These are phyloP conservation scores for Staphylotrichum longicolle DNA, from an alignment of 495 filamentous ascomycete species.

Conservation along the genomic window DNA sequence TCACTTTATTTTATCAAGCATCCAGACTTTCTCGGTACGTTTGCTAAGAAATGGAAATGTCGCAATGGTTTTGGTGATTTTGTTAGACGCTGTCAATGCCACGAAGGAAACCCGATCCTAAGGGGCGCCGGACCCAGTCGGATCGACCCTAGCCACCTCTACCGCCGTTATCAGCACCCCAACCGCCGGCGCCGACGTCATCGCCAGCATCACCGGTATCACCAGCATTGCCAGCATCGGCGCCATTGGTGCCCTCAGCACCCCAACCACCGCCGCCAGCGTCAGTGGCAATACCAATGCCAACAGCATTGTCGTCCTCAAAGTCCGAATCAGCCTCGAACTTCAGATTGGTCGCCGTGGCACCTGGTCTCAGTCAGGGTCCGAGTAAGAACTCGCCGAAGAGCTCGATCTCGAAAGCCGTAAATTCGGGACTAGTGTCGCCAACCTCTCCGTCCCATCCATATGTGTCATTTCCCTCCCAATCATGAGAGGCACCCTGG, in stretches of 20 bases:
- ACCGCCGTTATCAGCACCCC: background rate
- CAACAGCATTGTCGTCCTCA: conserved; percentile 38
- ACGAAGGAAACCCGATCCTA: too few species aligned
- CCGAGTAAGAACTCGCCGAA: conserved; percentile 71
- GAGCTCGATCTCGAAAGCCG: conserved; percentile 67
- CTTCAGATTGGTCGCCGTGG: conserved; percentile 42
- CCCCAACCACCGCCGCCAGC: conserved; percentile 21
- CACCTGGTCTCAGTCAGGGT: conserved; percentile 72
- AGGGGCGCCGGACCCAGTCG: background rate
- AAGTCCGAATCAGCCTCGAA: conserved; percentile 66
- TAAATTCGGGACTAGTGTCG: conserved; percentile 70
- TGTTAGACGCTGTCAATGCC: too few species aligned
- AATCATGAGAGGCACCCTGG: conserved; percentile 28
- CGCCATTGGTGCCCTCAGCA: background rate
- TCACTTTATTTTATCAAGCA: too few species aligned
- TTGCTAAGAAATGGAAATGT: too few species aligned
- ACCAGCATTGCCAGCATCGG: background rate
- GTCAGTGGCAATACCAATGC: conserved; percentile 6
- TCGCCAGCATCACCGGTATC: background rate
- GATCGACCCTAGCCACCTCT: background rate
- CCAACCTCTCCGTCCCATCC: conserved; percentile 84
- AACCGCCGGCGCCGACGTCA: background rate
- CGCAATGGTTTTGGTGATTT: too few species aligned
- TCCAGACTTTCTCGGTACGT: too few species aligned
- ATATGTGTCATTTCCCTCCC: conserved; percentile 60